phyloP scores from a whole-genome alignment of 108 stramenopile genomes.

The Nitzschia sp. region DNA sequence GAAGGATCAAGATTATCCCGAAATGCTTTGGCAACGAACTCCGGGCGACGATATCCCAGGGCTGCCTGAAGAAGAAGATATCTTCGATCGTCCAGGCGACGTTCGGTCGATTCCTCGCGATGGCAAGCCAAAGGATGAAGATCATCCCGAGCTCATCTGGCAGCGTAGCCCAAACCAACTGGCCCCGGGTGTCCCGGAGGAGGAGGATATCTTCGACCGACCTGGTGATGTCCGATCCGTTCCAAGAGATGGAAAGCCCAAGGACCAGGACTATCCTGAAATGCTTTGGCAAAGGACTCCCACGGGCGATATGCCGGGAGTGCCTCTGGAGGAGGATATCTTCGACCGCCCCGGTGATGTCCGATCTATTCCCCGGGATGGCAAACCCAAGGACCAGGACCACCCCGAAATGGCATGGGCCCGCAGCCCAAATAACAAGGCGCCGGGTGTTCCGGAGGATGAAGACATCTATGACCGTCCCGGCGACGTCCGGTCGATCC shows the following conservation, averaged over 20 bases:
- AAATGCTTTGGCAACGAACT: slow-evolving; percentile 16
- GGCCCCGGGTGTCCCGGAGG: slow-evolving; percentile 7
- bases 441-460: slow-evolving; percentile 19
- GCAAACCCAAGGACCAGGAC: slow-evolving; percentile 16
- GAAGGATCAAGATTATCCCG: slow-evolving; percentile 19
- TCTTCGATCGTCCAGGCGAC: slow-evolving; percentile 28
- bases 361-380: slow-evolving; percentile 28
- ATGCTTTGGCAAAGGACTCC: slow-evolving; percentile 2
- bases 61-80: slow-evolving; percentile 8
- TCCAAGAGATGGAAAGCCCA: slow-evolving; percentile 26
- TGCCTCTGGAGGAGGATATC: slow-evolving; percentile 10
- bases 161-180: background rate
- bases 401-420: slow-evolving; percentile 17
- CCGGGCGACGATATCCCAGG: slow-evolving; percentile 3
- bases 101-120: slow-evolving; percentile 22
- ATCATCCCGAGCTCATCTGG: slow-evolving; percentile 15
- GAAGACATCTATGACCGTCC: slow-evolving; percentile 25
- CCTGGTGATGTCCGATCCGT: slow-evolving; percentile 21
- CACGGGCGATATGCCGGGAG: background rate
- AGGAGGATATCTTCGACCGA: slow-evolving; percentile 20
- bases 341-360: slow-evolving; percentile 26
- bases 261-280: slow-evolving; percentile 2
- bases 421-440: background rate
- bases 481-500: slow-evolving; percentile 18
- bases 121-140: slow-evolving; percentile 15